These are phyloP conservation scores for Fusarium sp. DNA, from an alignment of 2,329 filamentous ascomycete species.

Conservation along the genomic window DNA sequence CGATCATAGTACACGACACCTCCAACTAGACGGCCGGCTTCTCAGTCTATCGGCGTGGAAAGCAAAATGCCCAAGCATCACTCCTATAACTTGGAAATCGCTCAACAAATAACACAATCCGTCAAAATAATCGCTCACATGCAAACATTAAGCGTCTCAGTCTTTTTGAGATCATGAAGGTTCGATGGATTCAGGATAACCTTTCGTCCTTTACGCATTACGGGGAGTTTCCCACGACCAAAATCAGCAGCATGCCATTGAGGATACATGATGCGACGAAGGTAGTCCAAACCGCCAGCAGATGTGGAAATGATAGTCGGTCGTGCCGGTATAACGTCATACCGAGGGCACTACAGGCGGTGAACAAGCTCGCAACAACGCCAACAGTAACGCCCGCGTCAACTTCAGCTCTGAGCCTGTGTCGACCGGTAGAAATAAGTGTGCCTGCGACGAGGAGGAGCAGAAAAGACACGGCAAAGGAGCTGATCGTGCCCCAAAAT, in stretches of 20 bases:
- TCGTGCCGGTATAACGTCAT: conserved; percentile 64
- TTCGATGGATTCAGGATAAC: neutral
- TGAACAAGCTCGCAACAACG: conserved; percentile 71
- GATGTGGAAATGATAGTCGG: conserved; percentile 53
- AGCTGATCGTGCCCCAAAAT: conserved; percentile 60
- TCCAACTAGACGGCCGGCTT: neutral
- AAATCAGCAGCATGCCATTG: conserved; percentile 55
- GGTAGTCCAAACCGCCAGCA: conserved; percentile 51
- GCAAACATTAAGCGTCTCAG: neutral
- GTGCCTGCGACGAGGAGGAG: conserved; percentile 72
- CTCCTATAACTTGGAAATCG: conserved; percentile 15
- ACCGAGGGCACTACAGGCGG: conserved; percentile 69
- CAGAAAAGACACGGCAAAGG: conserved; percentile 67
- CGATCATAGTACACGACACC: neutral
- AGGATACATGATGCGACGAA: conserved; percentile 53
- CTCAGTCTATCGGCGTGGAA: neutral
- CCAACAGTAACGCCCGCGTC: conserved; percentile 77
- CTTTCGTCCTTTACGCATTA: conserved; percentile 26
- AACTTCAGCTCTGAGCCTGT: conserved; percentile 74
- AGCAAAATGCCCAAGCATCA: neutral
- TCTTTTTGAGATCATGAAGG: neutral
- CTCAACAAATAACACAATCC: conserved; percentile 33
- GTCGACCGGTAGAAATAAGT: conserved; percentile 73
- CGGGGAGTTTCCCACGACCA: conserved; percentile 52
- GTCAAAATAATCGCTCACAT: conserved; percentile 4